phyloP scores from a whole-genome alignment of 2,329 filamentous ascomycete genomes.

The Pestalotiopsis sp. region DNA sequence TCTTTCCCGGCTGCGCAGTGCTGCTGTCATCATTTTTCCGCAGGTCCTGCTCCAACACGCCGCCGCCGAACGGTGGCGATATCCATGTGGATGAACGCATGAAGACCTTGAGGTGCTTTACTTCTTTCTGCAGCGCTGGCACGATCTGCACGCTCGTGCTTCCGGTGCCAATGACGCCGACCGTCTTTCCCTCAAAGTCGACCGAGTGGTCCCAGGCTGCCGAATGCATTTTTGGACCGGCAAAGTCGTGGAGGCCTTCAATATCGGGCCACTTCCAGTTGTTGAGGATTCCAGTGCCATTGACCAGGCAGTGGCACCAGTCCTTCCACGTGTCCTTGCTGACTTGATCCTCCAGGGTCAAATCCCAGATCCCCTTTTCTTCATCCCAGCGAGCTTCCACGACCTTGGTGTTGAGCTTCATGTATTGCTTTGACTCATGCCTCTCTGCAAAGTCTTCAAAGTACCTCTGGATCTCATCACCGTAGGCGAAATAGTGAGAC shows the following conservation, averaged over 20 bases:
- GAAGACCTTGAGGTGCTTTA: constrained; percentile 26
- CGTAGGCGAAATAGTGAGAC: constrained; percentile 29
- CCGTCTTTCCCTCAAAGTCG: constrained; percentile 7
- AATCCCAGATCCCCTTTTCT: constrained; percentile 37
- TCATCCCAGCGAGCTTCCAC: constrained; percentile 47
- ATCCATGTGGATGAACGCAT: constrained; percentile 27
- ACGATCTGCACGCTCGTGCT: constrained; percentile 10
- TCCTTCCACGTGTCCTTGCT: constrained; percentile 31
- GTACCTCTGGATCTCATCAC: constrained; percentile 31
- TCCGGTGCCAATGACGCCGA: constrained; percentile 8
- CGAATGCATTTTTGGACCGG: constrained; percentile 56
- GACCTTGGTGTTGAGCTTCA: constrained; percentile 46
- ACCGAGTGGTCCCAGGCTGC: constrained; percentile 49
- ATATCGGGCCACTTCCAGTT: constrained; percentile 55
- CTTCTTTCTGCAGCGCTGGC: not conserved
- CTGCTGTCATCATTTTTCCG: constrained; percentile 24
- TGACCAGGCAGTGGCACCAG: constrained; percentile 49
- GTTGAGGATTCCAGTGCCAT: constrained; percentile 52
- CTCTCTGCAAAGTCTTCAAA: constrained; percentile 33
- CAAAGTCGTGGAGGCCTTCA: constrained; percentile 50
- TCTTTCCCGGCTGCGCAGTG: constrained; percentile 33
- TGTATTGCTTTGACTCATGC: constrained; percentile 39
- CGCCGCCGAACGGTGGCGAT: constrained; percentile 22
- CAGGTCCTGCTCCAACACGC: constrained; percentile 29
- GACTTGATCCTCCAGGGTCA: constrained; percentile 27